phyloP scores from a whole-genome alignment of 306 rosid genomes.

The Vicia sativa region DNA sequence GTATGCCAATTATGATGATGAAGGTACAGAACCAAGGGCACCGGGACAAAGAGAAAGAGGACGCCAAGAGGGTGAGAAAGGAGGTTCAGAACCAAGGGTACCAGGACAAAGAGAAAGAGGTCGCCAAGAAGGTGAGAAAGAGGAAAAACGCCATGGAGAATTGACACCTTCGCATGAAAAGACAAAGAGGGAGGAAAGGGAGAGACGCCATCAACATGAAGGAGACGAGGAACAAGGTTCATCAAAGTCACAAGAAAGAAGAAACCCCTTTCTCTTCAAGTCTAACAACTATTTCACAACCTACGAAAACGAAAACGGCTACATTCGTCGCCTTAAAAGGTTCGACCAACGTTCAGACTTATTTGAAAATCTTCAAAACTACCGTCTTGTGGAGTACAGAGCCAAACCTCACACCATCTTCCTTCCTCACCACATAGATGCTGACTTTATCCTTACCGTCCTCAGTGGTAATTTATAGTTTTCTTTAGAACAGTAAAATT shows the following conservation, averaged over 20 bases:
- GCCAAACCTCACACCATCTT: slow-evolving; percentile 35
- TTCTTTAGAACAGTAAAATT: no score
- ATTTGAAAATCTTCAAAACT: slow-evolving; percentile 29
- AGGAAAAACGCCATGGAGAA: background rate
- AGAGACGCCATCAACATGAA: background rate
- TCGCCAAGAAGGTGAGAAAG: slow-evolving; percentile 11
- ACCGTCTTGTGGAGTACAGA: background rate
- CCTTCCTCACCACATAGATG: slow-evolving; percentile 41
- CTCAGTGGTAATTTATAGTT: slow-evolving; percentile 1
- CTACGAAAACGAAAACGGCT: slow-evolving; percentile 28
- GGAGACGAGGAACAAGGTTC: background rate
- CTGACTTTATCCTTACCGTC: slow-evolving; percentile 34
- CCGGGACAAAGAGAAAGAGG: slow-evolving; percentile 22
- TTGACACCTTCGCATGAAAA: background rate
- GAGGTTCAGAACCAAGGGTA: no score
- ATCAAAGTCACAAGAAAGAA: background rate
- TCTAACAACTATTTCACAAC: slow-evolving; percentile 13
- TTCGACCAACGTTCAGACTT: slow-evolving; percentile 16
- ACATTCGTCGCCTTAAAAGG: slow-evolving; percentile 20
- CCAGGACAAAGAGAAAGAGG: slow-evolving; percentile 21
- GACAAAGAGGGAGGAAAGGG: background rate
- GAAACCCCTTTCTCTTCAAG: slow-evolving; percentile 32
- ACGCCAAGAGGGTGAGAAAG: slow-evolving; percentile 14
- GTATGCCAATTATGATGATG: background rate
- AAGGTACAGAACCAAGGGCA: background rate